These are phyloP conservation scores for Scedosporium aurantiacum DNA, from an alignment of 2,329 filamentous ascomycete genomes.

Conservation along the genomic window DNA sequence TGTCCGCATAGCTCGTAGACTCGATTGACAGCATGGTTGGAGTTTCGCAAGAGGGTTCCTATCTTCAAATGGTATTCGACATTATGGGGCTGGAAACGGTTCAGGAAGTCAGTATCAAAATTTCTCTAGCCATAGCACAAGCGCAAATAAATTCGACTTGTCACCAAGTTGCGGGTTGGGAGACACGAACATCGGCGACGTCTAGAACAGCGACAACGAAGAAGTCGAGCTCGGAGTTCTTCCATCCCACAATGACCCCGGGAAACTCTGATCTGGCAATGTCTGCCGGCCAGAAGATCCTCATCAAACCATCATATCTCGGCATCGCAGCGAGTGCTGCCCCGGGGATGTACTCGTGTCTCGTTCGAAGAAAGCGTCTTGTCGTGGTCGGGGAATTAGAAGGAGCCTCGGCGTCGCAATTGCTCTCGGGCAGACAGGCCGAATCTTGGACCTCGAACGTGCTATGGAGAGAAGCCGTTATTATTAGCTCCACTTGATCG, in stretches of 20 bases:
- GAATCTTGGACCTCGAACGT: slow-evolving; percentile 65
- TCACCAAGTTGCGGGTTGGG: background rate
- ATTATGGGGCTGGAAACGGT: slow-evolving; percentile 48
- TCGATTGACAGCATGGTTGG: slow-evolving; percentile 65
- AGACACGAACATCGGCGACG: slow-evolving; percentile 66
- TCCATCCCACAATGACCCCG: slow-evolving; percentile 89
- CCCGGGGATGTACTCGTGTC: slow-evolving; percentile 6
- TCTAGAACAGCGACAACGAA: slow-evolving; percentile 84
- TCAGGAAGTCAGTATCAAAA: slow-evolving; percentile 11
- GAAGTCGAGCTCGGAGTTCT: slow-evolving; percentile 82
- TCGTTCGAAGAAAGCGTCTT: background rate
- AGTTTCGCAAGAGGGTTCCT: slow-evolving; percentile 73
- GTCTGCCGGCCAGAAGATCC: slow-evolving; percentile 96
- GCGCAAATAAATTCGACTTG: background rate
- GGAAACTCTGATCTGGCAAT: slow-evolving; percentile 58
- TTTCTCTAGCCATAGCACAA: background rate
- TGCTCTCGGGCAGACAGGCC: slow-evolving; percentile 94
- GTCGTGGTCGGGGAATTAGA: slow-evolving; percentile 40
- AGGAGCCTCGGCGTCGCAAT: slow-evolving; percentile 84
- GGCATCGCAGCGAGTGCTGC: slow-evolving; percentile 42
- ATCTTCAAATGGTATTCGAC: slow-evolving; percentile 82
- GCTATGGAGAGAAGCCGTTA: slow-evolving; percentile 36
- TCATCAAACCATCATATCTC: slow-evolving; percentile 81
- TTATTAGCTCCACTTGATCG: background rate
- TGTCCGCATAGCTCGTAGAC: slow-evolving; percentile 81